Conservation (phyloP, 176 grass and related monocot species). For the Oryza brachyantha region DNA sequence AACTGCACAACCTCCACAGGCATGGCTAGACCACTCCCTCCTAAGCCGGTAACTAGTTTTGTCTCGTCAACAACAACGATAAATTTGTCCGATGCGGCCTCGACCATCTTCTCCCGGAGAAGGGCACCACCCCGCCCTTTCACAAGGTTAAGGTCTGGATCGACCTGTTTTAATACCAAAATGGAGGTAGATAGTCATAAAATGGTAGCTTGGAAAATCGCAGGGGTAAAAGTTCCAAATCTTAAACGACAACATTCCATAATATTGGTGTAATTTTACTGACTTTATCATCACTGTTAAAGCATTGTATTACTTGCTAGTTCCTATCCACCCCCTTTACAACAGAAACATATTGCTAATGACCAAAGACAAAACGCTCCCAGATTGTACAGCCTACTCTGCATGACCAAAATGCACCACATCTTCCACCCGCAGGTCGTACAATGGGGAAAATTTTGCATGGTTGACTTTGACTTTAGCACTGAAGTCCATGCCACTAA, state of each 20-base stretch:
- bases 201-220: background rate
- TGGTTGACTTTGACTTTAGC: background rate
- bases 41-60: constrained; percentile 84
- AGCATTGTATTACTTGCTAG: background rate
- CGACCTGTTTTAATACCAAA: constrained; percentile 53
- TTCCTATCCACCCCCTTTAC: background rate
- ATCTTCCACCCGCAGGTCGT: background rate
- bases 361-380: background rate
- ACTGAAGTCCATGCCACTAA: background rate
- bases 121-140: constrained; percentile 95
- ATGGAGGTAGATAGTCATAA: background rate
- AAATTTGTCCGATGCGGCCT: constrained; percentile 85
- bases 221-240: background rate
- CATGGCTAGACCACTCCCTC: constrained; percentile 93
- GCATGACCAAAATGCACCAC: background rate
- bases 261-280: background rate
- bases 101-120: constrained; percentile 98
- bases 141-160: constrained; percentile 94
- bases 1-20: constrained; percentile 98
- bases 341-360: background rate
- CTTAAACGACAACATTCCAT: background rate
- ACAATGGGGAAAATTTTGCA: background rate
- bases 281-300: background rate
- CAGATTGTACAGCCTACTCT: background rate
- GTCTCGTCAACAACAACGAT: constrained; percentile 86